phyloP scores from a whole-genome alignment of 306 rosid species.

The Malus sylvestris region DNA sequence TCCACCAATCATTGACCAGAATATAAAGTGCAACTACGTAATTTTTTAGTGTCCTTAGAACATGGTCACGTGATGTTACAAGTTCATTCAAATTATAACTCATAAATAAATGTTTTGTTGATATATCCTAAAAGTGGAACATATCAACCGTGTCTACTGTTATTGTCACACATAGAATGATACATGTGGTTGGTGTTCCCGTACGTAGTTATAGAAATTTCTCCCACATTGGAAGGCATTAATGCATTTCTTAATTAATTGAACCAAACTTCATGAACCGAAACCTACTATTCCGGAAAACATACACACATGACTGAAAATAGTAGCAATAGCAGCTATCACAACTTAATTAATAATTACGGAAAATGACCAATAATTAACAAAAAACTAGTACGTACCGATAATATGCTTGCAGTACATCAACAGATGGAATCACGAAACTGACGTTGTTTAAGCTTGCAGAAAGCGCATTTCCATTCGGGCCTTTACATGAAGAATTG shows the following conservation, averaged over 20 bases:
- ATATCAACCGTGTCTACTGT: neutral
- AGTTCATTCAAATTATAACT: neutral
- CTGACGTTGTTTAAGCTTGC: slow-evolving; percentile 34
- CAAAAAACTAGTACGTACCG: slow-evolving; percentile 1
- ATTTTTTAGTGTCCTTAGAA: neutral
- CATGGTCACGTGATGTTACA: too few species aligned
- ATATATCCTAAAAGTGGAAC: neutral
- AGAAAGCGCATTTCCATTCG: slow-evolving; percentile 1
- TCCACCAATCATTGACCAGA: too few species aligned
- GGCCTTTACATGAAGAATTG: slow-evolving; percentile 20
- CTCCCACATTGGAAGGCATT: too few species aligned
- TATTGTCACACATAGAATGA: neutral
- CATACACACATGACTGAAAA: too few species aligned
- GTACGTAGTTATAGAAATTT: neutral
- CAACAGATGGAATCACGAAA: slow-evolving; percentile 14
- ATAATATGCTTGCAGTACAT: slow-evolving; percentile 29
- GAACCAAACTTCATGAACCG: too few species aligned
- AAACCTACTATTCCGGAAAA: too few species aligned
- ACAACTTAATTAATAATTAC: too few species aligned
- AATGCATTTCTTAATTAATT: too few species aligned
- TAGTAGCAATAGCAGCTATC: neutral
- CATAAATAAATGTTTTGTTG: neutral
- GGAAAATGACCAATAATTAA: neutral
- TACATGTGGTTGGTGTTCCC: neutral
- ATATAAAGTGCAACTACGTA: too few species aligned